Conservation (phyloP, 495 filamentous ascomycete species). For the Talaromyces adpressus region DNA sequence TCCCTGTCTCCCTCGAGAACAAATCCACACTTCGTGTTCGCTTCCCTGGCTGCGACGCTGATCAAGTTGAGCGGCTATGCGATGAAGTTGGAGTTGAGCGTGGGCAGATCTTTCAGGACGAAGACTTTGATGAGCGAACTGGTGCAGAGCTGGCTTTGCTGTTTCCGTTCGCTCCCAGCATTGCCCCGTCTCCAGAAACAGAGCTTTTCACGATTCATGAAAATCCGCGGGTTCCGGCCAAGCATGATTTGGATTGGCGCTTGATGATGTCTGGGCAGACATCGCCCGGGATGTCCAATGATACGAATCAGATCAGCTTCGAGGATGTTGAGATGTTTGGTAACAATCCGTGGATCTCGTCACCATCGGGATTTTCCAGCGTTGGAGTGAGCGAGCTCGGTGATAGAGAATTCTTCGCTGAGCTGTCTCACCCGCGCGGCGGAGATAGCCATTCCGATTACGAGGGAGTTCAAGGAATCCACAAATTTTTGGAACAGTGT, state of each 20-base stretch:
- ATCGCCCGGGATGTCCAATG: constrained; percentile 17
- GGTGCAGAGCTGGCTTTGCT: constrained; percentile 66
- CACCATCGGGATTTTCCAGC: constrained; percentile 45
- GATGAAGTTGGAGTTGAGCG: constrained; percentile 75
- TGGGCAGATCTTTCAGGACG: constrained; percentile 73
- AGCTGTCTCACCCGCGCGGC: constrained; percentile 27
- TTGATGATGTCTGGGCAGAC: constrained; percentile 42
- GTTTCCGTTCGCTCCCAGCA: constrained; percentile 77
- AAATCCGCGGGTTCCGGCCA: constrained; percentile 16
- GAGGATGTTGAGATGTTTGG: constrained; percentile 38
- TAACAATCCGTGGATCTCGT: constrained; percentile 42
- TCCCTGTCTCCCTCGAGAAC: constrained; percentile 66
- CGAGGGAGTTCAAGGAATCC: constrained; percentile 79
- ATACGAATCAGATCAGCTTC: constrained; percentile 34
- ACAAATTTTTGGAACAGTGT: constrained; percentile 81
- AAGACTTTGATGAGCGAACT: constrained; percentile 55
- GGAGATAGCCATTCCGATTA: constrained; percentile 37
- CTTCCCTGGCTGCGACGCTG: constrained; percentile 84
- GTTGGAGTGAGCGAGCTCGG: constrained; percentile 47
- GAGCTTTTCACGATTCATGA: constrained; percentile 28
- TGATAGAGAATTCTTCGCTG: constrained; percentile 33
- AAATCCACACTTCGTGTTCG: constrained; percentile 64
- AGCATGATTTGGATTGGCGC: constrained; percentile 44
- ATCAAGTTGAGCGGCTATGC: constrained; percentile 76
- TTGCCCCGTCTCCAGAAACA: constrained; percentile 22